A percentile compares a stretch with the other conserved stretches of the same genome.
Evolutionary conservation across 1,139 yeast genomes (phyloP).

Genomic region (Suhomyces bribrorum): DNA sequence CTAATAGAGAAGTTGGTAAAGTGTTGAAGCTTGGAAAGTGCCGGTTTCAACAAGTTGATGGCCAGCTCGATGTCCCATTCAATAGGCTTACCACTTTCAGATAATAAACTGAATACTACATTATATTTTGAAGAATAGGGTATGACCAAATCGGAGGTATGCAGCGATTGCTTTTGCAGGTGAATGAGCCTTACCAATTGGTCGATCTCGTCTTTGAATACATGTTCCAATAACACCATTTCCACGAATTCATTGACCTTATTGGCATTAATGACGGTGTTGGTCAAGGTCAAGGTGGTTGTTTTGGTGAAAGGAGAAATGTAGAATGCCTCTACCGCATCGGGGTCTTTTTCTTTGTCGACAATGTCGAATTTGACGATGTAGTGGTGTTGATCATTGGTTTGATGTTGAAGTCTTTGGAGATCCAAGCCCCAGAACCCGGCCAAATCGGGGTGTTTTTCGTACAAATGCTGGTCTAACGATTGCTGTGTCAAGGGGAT

Average conservation of each 20-base stretch:
- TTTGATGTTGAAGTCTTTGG: constrained; percentile 13
- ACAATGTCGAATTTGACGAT: constrained; percentile 25
- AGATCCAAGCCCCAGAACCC: constrained; percentile 34
- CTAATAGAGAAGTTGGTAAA: constrained; percentile 74
- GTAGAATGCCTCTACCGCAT: constrained; percentile 24
- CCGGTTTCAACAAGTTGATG: constrained; percentile 26
- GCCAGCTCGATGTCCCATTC: constrained; percentile 43
- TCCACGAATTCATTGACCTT: constrained; percentile 36
- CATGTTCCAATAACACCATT: constrained; percentile 33
- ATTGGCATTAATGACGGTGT: constrained; percentile 28
- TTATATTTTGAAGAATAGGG: constrained; percentile 67
- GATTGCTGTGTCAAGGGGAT: constrained; percentile 32
- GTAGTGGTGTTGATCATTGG: constrained; percentile 19
- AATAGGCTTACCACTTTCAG: constrained; percentile 42
- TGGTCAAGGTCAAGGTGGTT: constrained; percentile 30
- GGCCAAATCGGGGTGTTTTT: constrained; percentile 23
- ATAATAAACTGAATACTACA: constrained; percentile 59
- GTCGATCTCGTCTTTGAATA: constrained; percentile 39
- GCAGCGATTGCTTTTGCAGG: neutral
- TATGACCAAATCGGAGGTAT: constrained; percentile 35
- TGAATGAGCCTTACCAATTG: constrained; percentile 21
- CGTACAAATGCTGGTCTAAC: constrained; percentile 27
- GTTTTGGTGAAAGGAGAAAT: constrained; percentile 39
- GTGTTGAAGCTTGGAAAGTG: constrained; percentile 38
- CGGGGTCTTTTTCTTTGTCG: constrained; percentile 12